Evolutionary conservation across 1,284 basidiomycete species (phyloP), one percentile per base, ranked within the genome.

Genomic region (Ceratorhiza oryzae-sativae): DNA sequence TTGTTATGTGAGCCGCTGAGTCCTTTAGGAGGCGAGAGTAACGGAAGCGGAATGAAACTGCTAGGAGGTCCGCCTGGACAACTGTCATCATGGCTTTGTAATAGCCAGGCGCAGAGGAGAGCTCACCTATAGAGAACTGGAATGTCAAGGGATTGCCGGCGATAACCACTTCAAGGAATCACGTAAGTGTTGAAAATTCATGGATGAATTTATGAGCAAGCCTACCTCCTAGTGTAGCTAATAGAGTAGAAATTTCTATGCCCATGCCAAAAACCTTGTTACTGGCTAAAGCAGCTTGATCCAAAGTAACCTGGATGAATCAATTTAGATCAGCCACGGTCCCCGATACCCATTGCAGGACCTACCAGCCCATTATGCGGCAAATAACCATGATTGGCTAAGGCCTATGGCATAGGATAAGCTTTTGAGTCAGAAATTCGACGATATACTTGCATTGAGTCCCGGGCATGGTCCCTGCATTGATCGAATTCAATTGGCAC

Each of bases 1-100:
- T 65, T 65, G 61, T 63, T 63, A 42, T 63, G 61, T 10, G 61
- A 30, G 8, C 61, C 61, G 25, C 61, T 46, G n/a, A 63, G 46
- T 8, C 61, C 61, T 32, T 27, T 20, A 49, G 61, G 61, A 5
- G 20, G 18, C 15, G 42, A 27, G 18, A 63, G 41, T 3, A 63
- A n/a, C 9, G 61, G 61, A 3, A 25, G 61, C 13, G 34, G 12
- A 9, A 18, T 13, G 6, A 32, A 27, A 18, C 61, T 45, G 8
- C 55, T 20, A 34, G 55, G 55, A 48, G 61, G 20, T 12, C 20
- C 42, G 18, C 45, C 45, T 48, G 36, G 13, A 39, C 6, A 6
- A 49, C n/a, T 13, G 34, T 34, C 15, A 20, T 30, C n/a, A 3
- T 15, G n/a, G 18, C 5, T 10, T n/a, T 20, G n/a, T 18, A 34